Base-by-base conservation (phyloP, 768 basidiomycete genomes). In the Crucibulum laeve region DNA sequence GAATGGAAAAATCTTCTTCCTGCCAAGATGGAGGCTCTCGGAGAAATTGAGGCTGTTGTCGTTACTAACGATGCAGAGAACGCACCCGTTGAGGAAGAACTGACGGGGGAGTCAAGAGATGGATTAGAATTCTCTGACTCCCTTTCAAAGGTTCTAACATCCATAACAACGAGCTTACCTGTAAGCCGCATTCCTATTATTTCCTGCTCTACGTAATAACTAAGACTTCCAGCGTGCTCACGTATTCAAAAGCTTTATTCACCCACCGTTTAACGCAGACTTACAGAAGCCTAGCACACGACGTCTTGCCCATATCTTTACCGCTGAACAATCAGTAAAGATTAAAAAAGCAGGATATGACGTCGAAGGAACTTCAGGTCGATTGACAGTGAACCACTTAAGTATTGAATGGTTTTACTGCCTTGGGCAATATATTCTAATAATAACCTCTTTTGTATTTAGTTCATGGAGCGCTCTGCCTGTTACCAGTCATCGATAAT, bases 381-480 rank as follows among this genome's bases (percentile, higher is more conserved):
- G 48, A 38, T 32, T 53, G 17, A 53, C 52, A n/a, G 52, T 53
- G 3, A 53, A 53, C 24, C 52, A 53, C 28, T 44, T 53, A 17
- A 49, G 48, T 49, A 30, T 30, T 7, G 28, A 30, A 7, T 19
- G 8, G 38, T 45, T 18, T 3, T 19, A 33, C n/a, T 22, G 8
- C 14, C n/a, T 41, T 8, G 1, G 14, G 18, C 14, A 5, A 13
- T 10, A 25, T 33, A 21, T 2, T 17, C 10, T 4, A 25, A 23
- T 4, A 24, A 25, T 5, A 22, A n/a, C 7, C 17, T 21, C 34
- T 13, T 4, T 4, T 26, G 28, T n/a, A 30, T 48, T 19, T 24
- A 49, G 48, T 50, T 5, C 52, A 48, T 10, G 52, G 48, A n/a
- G 49, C 52, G 14, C 28, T 50, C 11, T 45, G 46, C 19, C 44